Conservation (phyloP, 495 filamentous ascomycete genomes). For the Hypomontagnella submonticulosa region DNA sequence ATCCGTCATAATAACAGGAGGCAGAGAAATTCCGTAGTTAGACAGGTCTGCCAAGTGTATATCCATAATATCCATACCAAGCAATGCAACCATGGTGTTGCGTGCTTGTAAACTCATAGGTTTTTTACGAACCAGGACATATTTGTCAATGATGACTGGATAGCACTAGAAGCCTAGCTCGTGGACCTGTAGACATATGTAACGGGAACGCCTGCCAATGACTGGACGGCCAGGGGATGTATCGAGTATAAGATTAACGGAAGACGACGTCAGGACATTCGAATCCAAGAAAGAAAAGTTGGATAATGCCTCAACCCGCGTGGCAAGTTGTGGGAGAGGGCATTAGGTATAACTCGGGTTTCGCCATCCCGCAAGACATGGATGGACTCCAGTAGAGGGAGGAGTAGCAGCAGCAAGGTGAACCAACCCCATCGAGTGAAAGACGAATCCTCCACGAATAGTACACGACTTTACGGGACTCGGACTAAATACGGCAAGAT, state of each 20-base stretch:
- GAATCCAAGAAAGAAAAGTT: not conserved
- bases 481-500: no score
- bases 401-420: not conserved
- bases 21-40: not conserved
- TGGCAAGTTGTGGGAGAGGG: conserved; percentile 16
- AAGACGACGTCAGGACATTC: not conserved
- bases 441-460: not conserved
- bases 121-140: conserved; percentile 1
- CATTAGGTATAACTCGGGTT: conserved; percentile 10
- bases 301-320: conserved; percentile 8
- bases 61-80: not conserved
- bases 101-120: not conserved
- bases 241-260: conserved; percentile 1
- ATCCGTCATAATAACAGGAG: no score
- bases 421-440: not conserved
- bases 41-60: conserved; percentile 21
- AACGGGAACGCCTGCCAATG: not conserved
- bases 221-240: not conserved
- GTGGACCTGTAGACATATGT: conserved; percentile 15
- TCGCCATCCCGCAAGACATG: conserved; percentile 1
- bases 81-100: conserved; percentile 2
- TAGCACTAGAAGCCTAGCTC: not conserved
- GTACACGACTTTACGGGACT: no score
- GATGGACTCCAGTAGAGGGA: conserved; percentile 24
- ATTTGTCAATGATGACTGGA: conserved; percentile 4